Evolutionary conservation across 1,284 basidiomycete genomes (phyloP).

Genomic region (Ceratobasidium sp.): DNA sequence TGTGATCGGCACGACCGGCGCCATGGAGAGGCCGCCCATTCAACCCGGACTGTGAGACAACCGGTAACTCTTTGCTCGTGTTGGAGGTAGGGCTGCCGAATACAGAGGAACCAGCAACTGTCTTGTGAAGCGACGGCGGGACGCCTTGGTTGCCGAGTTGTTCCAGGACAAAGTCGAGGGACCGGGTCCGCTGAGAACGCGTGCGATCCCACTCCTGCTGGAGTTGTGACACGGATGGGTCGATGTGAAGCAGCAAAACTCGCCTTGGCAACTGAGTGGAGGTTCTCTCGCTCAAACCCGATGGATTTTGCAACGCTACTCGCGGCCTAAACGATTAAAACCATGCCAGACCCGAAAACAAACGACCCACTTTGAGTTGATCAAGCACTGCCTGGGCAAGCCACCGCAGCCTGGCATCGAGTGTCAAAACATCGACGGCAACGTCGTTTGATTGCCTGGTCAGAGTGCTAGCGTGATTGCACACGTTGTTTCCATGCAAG

Average conservation of each 20-base stretch:
- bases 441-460: conserved; percentile 56
- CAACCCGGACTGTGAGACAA: conserved; percentile 50
- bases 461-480: conserved; percentile 61
- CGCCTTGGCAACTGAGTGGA: conserved; percentile 71
- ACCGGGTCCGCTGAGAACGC: conserved; percentile 66
- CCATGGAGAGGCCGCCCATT: conserved; percentile 21
- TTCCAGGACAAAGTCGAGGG: conserved; percentile 75
- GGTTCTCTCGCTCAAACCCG: conserved; percentile 69
- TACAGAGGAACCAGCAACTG: conserved; percentile 71
- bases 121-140: conserved; percentile 77
- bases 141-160: conserved; percentile 74
- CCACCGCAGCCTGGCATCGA: conserved; percentile 82
- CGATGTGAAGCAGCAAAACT: conserved; percentile 49
- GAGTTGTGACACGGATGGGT: conserved; percentile 8
- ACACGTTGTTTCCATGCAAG: conserved; percentile 76
- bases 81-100: conserved; percentile 77
- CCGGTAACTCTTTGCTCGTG: conserved; percentile 50
- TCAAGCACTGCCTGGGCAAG: conserved; percentile 74
- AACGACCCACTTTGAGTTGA: conserved; percentile 70
- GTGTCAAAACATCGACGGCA: conserved; percentile 74
- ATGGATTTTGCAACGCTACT: conserved; percentile 75
- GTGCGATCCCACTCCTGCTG: conserved; percentile 74
- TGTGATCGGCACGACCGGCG: conserved; percentile 25
- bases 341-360: not conserved
- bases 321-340: conserved; percentile 64